Conservation (phyloP, 352 stramenopile species). For the Phytophthora vignae region DNA sequence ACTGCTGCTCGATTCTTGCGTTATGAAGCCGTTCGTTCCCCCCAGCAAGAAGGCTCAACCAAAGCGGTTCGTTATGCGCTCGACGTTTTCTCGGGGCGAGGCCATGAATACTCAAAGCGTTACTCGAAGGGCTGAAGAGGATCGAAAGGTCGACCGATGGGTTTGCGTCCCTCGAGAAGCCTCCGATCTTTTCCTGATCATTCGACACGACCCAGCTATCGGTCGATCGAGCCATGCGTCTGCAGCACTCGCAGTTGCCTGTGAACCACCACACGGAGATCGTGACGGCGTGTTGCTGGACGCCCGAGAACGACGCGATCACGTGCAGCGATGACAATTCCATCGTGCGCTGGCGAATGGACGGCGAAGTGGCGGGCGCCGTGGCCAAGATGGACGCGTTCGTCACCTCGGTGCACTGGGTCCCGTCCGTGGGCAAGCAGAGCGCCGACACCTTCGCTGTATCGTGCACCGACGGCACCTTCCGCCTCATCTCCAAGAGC, state of each 20-base stretch:
- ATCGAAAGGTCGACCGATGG: slow-evolving; percentile 26
- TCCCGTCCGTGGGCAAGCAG: slow-evolving; percentile 85
- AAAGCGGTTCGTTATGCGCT: slow-evolving; percentile 8
- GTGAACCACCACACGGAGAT: slow-evolving; percentile 84
- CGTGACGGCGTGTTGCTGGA: slow-evolving; percentile 88
- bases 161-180: not conserved
- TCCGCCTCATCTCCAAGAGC: slow-evolving; percentile 90
- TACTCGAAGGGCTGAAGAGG: not conserved
- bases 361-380: slow-evolving; percentile 80
- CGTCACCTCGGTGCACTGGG: slow-evolving; percentile 84
- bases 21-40: slow-evolving; percentile 11
- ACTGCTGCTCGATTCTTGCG: slow-evolving; percentile 8
- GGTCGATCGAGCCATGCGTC: slow-evolving; percentile 53
- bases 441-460: slow-evolving; percentile 88
- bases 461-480: slow-evolving; percentile 91
- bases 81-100: slow-evolving; percentile 3
- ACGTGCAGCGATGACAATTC: slow-evolving; percentile 89
- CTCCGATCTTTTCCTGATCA: slow-evolving; percentile 35
- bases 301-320: slow-evolving; percentile 89
- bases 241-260: slow-evolving; percentile 80
- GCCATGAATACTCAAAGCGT: slow-evolving; percentile 28
- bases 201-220: not conserved
- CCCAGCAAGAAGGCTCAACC: not conserved
- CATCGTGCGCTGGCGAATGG: slow-evolving; percentile 87
- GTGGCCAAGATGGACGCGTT: slow-evolving; percentile 79